These are phyloP conservation scores for Globisporangium irregulare DNA, from an alignment of 352 stramenopile species.

Conservation along the genomic window DNA sequence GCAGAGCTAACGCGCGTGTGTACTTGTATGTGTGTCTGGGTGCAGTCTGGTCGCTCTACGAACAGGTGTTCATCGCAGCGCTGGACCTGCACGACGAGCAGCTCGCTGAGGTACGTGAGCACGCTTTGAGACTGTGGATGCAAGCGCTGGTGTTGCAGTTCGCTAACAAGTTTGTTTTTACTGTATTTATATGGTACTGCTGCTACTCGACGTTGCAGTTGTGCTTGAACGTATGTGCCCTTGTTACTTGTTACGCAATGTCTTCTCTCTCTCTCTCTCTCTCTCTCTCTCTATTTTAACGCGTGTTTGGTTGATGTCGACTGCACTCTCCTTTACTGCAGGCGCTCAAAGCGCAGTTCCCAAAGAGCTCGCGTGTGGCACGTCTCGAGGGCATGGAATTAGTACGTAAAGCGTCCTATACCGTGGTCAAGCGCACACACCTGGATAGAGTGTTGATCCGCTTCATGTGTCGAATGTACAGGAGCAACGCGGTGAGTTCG, in stretches of 20 bases:
- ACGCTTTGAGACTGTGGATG: neutral
- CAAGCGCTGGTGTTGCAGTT: neutral
- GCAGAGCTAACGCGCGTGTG: neutral
- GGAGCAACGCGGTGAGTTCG: slow-evolving; percentile 53
- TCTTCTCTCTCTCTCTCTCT: neutral
- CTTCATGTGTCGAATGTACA: neutral
- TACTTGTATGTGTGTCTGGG: neutral
- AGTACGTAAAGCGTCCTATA: slow-evolving; percentile 1
- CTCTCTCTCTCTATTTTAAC: neutral
- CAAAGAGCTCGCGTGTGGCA: slow-evolving; percentile 53
- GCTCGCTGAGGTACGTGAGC: slow-evolving; percentile 28
- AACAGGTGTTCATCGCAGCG: slow-evolving; percentile 63
- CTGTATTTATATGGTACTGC: neutral
- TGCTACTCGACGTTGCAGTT: neutral
- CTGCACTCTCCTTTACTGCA: slow-evolving; percentile 1
- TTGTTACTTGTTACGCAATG: neutral
- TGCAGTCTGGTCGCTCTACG: slow-evolving; percentile 59
- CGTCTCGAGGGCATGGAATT: slow-evolving; percentile 59
- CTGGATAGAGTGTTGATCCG: too few species aligned
- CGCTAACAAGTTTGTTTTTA: neutral
- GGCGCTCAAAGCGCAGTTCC: slow-evolving; percentile 54
- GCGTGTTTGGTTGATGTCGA: neutral
- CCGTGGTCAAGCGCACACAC: too few species aligned
- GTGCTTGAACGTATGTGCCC: slow-evolving; percentile 15
- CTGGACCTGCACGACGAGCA: slow-evolving; percentile 61